phyloP scores from a whole-genome alignment of 2,329 filamentous ascomycete genomes.

The Stachybotrys elegans region DNA sequence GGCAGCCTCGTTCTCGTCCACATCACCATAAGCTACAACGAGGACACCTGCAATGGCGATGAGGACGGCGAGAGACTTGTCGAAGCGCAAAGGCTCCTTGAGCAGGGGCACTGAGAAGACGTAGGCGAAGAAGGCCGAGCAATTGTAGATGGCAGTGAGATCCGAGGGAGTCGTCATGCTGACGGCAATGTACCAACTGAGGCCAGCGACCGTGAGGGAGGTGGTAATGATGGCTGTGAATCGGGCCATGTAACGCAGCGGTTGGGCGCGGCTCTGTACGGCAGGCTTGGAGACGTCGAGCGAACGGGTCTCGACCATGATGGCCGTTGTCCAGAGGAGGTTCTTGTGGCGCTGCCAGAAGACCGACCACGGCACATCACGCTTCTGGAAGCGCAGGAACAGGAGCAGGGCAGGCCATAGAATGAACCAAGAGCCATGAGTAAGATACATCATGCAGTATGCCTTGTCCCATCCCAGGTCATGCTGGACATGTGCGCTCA shows the following conservation, averaged over 20 bases:
- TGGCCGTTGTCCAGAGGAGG: slow-evolving; percentile 48
- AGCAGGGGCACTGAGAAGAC: slow-evolving; percentile 90
- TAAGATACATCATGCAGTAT: slow-evolving; percentile 99
- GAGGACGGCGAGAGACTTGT: slow-evolving; percentile 81
- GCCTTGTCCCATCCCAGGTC: slow-evolving; percentile 93
- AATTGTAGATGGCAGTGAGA: slow-evolving; percentile 98
- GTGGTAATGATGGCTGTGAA: slow-evolving; percentile 80
- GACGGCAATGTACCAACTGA: slow-evolving; percentile 94
- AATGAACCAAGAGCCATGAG: slow-evolving; percentile 87
- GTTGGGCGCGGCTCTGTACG: slow-evolving; percentile 30
- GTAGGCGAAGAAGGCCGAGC: slow-evolving; percentile 97
- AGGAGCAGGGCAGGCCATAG: slow-evolving; percentile 83
- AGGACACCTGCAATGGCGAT: slow-evolving; percentile 87
- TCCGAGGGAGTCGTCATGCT: slow-evolving; percentile 90
- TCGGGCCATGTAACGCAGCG: slow-evolving; percentile 65
- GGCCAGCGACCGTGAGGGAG: slow-evolving; percentile 81
- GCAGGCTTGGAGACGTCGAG: slow-evolving; percentile 55
- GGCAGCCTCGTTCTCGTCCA: slow-evolving; percentile 32
- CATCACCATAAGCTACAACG: slow-evolving; percentile 90
- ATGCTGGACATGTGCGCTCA: slow-evolving; percentile 90
- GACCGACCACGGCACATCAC: slow-evolving; percentile 69
- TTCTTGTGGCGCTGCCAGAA: slow-evolving; percentile 71
- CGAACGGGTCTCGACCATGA: slow-evolving; percentile 81
- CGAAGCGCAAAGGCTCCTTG: slow-evolving; percentile 74
- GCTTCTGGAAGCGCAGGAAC: slow-evolving; percentile 74